Conservation (phyloP, 768 basidiomycete species). For the Boletales sp. region DNA sequence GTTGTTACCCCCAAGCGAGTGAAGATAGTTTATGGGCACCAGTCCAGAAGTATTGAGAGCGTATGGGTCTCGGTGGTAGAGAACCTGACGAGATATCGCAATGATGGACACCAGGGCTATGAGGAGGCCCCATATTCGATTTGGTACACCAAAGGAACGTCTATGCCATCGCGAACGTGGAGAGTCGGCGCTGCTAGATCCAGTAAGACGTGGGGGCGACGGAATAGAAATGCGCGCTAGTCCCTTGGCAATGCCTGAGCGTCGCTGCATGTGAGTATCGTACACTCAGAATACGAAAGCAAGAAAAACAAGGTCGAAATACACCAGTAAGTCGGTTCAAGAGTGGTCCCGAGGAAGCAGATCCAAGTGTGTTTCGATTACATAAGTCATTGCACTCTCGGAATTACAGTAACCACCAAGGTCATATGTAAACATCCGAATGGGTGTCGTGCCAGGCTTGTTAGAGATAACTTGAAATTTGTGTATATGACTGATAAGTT, state of each 20-base stretch:
- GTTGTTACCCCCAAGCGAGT: conserved; percentile 37
- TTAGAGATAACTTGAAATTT: no score
- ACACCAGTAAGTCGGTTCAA: conserved; percentile 4
- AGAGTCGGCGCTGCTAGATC: conserved; percentile 41
- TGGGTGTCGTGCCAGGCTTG: no score
- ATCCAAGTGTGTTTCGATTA: not conserved
- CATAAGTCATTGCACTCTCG: not conserved
- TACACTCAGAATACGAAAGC: not conserved
- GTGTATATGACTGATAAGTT: no score
- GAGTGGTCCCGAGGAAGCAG: not conserved
- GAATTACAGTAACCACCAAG: no score
- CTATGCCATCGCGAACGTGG: conserved; percentile 52
- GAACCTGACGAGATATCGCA: conserved; percentile 53
- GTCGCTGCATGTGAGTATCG: conserved; percentile 59
- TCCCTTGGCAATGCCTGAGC: conserved; percentile 42
- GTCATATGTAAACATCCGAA: no score
- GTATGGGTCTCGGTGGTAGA: conserved; percentile 27
- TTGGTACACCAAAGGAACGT: conserved; percentile 59
- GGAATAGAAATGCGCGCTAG: conserved; percentile 56
- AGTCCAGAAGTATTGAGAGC: conserved; percentile 42
- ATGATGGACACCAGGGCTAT: conserved; percentile 53
- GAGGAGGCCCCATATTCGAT: conserved; percentile 67
- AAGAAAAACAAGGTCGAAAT: not conserved
- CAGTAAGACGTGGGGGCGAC: conserved; percentile 36
- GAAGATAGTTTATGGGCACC: conserved; percentile 80